Evolutionary conservation across 2,329 filamentous ascomycete species (phyloP), one percentile per base, ranked within the genome.

Genomic region (Hirsutella minnesotensis): DNA sequence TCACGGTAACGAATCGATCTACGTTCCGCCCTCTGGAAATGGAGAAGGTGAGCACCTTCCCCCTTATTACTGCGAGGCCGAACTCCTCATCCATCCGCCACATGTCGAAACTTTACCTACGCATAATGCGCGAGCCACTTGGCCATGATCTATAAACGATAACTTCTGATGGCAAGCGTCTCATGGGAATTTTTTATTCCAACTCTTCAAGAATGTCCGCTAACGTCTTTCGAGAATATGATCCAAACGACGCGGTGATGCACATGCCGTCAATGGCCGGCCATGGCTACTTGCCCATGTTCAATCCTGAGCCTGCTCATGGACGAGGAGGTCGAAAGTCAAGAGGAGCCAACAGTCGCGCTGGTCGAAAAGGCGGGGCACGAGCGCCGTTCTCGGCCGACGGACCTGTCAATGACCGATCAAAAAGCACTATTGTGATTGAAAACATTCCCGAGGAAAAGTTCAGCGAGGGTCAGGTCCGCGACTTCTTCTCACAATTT

Each of bases 361-460:
- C 59, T 49, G 62, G 56, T 36, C 61, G 55, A 43, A 65, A 50
- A 44, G 56, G 53, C 39, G 52, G 50, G 31, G 65, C 60, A 4
- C 68, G 73, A 27, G 72, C 81, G 3, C 63, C 77, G 0, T 80
- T 86, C 53, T 84, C 84, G 0, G 69, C 73, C 0, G 71, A 77
- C 19, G 79, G 81, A 0, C 77, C 80, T 0, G 72, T 78, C 21
- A 59, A 68, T 40, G 82, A 88, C 56, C 70, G 63, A 43, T 71
- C 69, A 0, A 81, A 79, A 51, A 81, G 75, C 8, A 77, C 78
- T 0, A 73, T 92, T 18, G 83, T 89, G 3, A 72, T 92, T 3
- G 83, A 89, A 55, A 79, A 81, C 44, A 90, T 92, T 5, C 86
- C 86, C 0, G 74, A 81, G 47, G 81, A 85, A 18, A 70, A 77